Percentiles rank a stretch among this genome's conserved stretches.
phyloP scores from a whole-genome alignment of 2,329 filamentous ascomycete genomes.

The Pseudogymnoascus sp. region DNA sequence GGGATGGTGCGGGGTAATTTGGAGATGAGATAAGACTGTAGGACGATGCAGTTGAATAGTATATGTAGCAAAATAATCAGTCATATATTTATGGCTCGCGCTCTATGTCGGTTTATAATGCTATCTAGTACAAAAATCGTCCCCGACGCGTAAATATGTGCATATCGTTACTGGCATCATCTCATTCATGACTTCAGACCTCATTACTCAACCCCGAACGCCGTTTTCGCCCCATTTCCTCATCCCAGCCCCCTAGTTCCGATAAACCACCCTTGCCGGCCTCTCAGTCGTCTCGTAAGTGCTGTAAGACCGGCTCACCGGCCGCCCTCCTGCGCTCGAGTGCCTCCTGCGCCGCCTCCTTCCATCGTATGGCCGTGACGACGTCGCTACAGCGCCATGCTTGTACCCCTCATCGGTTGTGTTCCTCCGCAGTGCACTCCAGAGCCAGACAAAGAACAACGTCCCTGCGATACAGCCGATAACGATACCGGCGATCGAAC shows the following conservation, averaged over 20 bases:
- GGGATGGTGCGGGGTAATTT: slow-evolving; percentile 6
- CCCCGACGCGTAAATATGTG: background rate
- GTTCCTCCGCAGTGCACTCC: background rate
- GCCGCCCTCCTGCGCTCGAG: slow-evolving; percentile 1
- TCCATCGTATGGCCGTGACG: background rate
- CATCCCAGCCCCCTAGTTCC: background rate
- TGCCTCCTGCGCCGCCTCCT: background rate
- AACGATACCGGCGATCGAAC: slow-evolving; percentile 8
- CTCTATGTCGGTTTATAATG: background rate
- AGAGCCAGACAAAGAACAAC: slow-evolving; percentile 2
- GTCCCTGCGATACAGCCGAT: slow-evolving; percentile 11
- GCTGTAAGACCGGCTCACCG: background rate
- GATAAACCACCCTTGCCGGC: background rate
- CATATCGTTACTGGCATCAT: background rate
- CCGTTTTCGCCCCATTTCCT: background rate
- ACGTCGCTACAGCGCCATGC: background rate
- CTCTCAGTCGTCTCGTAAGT: slow-evolving; percentile 2
- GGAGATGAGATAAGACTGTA: background rate
- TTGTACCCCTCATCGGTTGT: background rate
- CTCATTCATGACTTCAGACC: background rate
- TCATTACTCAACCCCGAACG: background rate
- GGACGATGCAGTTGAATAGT: background rate
- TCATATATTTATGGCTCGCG: slow-evolving; percentile 3
- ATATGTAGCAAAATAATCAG: background rate
- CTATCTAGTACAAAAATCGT: background rate